These are phyloP conservation scores for Ammopiptanthus mongolicus DNA, from an alignment of 306 rosid genomes.

Conservation along the genomic window DNA sequence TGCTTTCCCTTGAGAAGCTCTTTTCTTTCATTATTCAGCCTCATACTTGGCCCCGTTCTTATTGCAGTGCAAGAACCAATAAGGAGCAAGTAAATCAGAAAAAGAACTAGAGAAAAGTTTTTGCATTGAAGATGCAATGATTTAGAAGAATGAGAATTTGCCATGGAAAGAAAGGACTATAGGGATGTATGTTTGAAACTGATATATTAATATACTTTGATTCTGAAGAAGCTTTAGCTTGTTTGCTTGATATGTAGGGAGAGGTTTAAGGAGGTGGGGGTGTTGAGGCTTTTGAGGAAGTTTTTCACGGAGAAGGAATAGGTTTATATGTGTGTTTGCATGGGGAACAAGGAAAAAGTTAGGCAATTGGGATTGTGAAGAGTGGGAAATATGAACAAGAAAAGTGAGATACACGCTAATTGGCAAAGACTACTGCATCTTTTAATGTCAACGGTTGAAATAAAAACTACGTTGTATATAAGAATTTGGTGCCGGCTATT, in stretches of 20 bases:
- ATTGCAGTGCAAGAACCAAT: conserved; percentile 47
- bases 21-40: conserved; percentile 20
- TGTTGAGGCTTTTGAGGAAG: background rate
- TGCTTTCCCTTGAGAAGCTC: conserved; percentile 6
- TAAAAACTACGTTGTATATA: background rate
- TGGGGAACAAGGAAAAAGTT: conserved; percentile 34
- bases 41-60: conserved; percentile 38
- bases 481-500: conserved; percentile 41
- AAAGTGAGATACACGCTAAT: conserved; percentile 42
- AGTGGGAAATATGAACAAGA: conserved; percentile 21
- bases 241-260: background rate
- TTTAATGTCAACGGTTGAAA: conserved; percentile 53
- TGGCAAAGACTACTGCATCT: conserved; percentile 9
- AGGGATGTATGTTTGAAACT: background rate
- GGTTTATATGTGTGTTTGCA: conserved; percentile 41
- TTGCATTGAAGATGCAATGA: conserved; percentile 20
- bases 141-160: conserved; percentile 29
- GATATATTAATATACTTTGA: background rate
- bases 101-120: conserved; percentile 10
- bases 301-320: background rate
- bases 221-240: background rate
- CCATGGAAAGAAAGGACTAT: conserved; percentile 31
- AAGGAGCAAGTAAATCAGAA: conserved; percentile 31
- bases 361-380: conserved; percentile 32
- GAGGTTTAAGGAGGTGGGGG: background rate